phyloP scores from a whole-genome alignment of 257 asterid species.

The Solanum sejunctum region DNA sequence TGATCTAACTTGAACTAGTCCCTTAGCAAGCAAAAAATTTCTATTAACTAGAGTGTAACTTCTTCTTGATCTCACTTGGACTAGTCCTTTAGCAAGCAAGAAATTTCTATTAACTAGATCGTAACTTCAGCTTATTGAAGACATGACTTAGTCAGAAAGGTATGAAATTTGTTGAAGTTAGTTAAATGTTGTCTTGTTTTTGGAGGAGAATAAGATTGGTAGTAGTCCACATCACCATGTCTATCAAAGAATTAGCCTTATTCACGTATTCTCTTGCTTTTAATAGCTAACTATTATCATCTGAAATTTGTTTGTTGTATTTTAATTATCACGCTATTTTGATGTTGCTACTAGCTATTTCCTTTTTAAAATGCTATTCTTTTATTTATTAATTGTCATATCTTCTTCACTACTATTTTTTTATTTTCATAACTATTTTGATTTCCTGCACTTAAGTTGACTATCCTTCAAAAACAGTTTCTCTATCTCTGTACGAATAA shows the following conservation, averaged over 20 bases:
- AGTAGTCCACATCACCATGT: not conserved
- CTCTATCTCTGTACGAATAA: too few species aligned
- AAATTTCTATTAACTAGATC: too few species aligned
- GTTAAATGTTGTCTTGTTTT: not conserved
- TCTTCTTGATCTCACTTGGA: too few species aligned
- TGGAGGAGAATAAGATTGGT: not conserved
- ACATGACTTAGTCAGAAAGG: too few species aligned
- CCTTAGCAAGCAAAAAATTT: too few species aligned
- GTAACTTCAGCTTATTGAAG: too few species aligned
- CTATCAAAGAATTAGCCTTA: not conserved
- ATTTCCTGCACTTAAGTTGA: not conserved
- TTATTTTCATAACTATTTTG: not conserved
- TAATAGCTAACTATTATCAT: not conserved
- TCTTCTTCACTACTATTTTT: not conserved
- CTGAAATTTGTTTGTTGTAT: not conserved
- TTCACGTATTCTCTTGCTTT: not conserved
- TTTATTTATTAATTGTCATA: too few species aligned
- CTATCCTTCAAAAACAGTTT: not conserved
- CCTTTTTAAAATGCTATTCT: not conserved
- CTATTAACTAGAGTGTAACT: too few species aligned
- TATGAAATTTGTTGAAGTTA: not conserved
- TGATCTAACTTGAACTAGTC: too few species aligned
- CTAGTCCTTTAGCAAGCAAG: too few species aligned
- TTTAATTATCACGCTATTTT: not conserved
- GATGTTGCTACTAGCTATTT: not conserved